Evolutionary conservation across 1,284 basidiomycete species (phyloP), one percentile per base, ranked within the genome.

Genomic region (Ustilago lituana): DNA sequence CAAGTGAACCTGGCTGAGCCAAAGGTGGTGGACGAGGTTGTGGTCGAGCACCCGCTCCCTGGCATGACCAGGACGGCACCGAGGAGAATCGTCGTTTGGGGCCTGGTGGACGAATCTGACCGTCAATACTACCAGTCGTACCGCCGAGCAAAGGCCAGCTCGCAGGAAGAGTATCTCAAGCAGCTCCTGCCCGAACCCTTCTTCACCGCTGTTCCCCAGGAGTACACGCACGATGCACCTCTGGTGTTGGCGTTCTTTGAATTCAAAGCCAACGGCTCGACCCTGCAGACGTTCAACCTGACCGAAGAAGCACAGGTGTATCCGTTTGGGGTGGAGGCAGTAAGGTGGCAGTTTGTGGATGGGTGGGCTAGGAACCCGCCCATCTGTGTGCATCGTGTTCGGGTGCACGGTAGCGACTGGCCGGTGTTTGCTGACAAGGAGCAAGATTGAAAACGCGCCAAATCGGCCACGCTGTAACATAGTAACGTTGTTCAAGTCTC

Each of bases 341-440:
- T 59, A 1, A 17, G 65, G 9, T 58, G 53, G 53, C 65, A 68
- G 50, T 68, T 68, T 43, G 35, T 68, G 22, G 65, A 68, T 35
- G 65, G 65, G 2, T 68, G 59, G 65, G 46, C 40, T 1, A 50
- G 22, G 19, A 38, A 19, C 11, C 65, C 65, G n/a, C 65, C 65
- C 3, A 50, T 68, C 22, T 68, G 65, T 26, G 52, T 68, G 19
- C 52, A 62, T 26, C 22, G 65, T 6, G 55, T 68, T 14, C 40
- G 65, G 10, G 40, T 68, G n/a, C 65, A 68, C 27, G 65, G 59
- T 22, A 22, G 36, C 7, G 20, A 51, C 0, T 68, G 65, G 65
- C 59, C 47, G 4, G 47, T 62, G 14, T 59, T 68, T 48, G 59
- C 31, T 9, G 36, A 49, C 0, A 37, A 31, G 27, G 9, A 20